A percentile compares a stretch with the other conserved stretches of the same genome.
Evolutionary conservation across 805 yeast genomes (phyloP).

Genomic region (Cyberlindnera samutprakarnensis): DNA sequence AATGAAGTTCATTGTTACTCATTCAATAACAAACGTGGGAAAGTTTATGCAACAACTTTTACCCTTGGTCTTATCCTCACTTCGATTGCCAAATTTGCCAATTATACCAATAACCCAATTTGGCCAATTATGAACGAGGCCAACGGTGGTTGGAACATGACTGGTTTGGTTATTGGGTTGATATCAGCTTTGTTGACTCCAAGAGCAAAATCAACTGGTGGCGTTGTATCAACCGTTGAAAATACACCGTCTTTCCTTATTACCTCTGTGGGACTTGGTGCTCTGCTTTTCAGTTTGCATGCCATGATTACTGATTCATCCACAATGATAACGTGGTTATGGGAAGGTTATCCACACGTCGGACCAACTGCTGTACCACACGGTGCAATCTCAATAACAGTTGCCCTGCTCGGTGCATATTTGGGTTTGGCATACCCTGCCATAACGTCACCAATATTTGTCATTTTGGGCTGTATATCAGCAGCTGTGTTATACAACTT

Average conservation of each 20-base stretch:
- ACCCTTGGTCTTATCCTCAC: conserved; percentile 68
- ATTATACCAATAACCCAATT: conserved; percentile 82
- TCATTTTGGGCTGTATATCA: conserved; percentile 40
- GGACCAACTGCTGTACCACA: conserved; percentile 89
- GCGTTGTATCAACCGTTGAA: not conserved
- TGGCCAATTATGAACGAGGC: conserved; percentile 90
- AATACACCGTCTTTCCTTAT: conserved; percentile 32
- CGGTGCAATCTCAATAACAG: conserved; percentile 53
- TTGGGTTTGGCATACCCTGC: conserved; percentile 27
- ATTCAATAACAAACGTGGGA: conserved; percentile 15
- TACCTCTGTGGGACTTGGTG: conserved; percentile 68
- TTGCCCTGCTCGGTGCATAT: conserved; percentile 51
- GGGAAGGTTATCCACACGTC: conserved; percentile 84
- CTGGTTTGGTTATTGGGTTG: conserved; percentile 60
- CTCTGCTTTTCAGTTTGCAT: conserved; percentile 61
- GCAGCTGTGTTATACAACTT: conserved; percentile 36
- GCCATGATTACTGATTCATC: conserved; percentile 80
- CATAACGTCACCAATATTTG: conserved; percentile 23
- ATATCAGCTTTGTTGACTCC: conserved; percentile 60
- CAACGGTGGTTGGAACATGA: conserved; percentile 80
- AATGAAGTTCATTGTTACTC: conserved; percentile 23
- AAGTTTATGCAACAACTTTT: conserved; percentile 41
- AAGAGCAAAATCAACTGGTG: conserved; percentile 4
- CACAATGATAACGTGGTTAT: conserved; percentile 86
- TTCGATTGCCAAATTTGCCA: conserved; percentile 65